Conservation (phyloP, 148 eudicot genomes). For the Dysphania ambrosioides region DNA sequence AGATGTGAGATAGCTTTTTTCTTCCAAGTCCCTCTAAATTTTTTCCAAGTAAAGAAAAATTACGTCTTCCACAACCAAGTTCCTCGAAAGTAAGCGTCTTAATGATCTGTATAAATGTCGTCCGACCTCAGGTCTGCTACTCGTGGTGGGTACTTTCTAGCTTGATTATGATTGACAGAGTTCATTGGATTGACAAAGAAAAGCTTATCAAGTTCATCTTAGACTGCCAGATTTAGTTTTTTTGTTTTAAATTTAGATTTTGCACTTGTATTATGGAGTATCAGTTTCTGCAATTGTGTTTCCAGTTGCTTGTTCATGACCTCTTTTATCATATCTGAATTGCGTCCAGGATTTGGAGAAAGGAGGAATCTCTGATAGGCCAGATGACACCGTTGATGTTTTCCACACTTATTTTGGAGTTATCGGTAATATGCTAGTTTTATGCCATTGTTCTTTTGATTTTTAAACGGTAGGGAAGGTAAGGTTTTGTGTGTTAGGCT, state of each 20-base stretch:
- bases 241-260: neutral
- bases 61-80: no score
- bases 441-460: neutral
- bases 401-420: constrained; percentile 92
- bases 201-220: constrained; percentile 78
- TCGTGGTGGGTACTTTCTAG: constrained; percentile 99
- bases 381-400: constrained; percentile 94
- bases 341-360: constrained; percentile 68
- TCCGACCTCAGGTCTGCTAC: constrained; percentile 66
- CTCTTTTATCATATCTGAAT: neutral
- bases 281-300: neutral
- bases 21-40: no score
- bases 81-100: neutral
- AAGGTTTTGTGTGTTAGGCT: neutral
- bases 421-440: constrained; percentile 51
- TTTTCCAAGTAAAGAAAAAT: no score
- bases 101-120: neutral
- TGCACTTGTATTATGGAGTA: neutral
- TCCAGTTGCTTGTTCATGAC: neutral
- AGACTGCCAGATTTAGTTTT: constrained; percentile 77
- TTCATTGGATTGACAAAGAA: constrained; percentile 91
- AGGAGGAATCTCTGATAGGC: constrained; percentile 95
- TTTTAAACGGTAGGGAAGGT: neutral
- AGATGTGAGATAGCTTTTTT: constrained; percentile 47
- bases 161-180: constrained; percentile 86